Evolutionary conservation across 1,139 yeast genomes (phyloP), one percentile per base, ranked within the genome.

Genomic region (Lodderomyces elongisporus): DNA sequence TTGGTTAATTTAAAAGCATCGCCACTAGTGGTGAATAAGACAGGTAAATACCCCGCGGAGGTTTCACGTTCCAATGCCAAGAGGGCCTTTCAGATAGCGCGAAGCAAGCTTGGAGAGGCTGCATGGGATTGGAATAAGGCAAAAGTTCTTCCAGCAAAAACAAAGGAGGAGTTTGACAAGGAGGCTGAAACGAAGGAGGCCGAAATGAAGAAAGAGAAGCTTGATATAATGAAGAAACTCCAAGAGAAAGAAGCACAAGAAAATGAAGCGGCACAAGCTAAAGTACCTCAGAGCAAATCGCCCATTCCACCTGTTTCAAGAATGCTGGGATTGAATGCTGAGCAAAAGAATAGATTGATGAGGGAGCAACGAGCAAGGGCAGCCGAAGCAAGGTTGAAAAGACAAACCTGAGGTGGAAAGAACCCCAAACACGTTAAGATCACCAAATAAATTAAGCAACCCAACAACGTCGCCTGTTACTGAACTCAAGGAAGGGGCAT

Each of bases 331-430:
- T 53, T 67, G 30, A 58, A 54, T 20, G 89, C 81, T 1, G 85
- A 79, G 26, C 96, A 89, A 44, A 72, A 76, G 49, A 69, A 70
- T 70, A 73, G 79, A 49, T 59, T 91, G 21, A 88, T 89, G 82
- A 74, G 98, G 41, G 98, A 91, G 49, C 89, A 91, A 51, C 66
- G 98, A 35, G 97, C 97, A 0, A 70, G 97, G 40, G 99, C 99
- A 0, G 96, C 96, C 0, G 97, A 91, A 54, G 96, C 93, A 0
- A 70, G 99, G 46, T 53, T 89, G 39, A 61, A 55, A 30, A 27
- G 14, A 7, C 22, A 7, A 10, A 18, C 22, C 22, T 10, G 22
- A 18, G 7, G 10, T 7, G n/a, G n/a, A n/a, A n/a, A n/a, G n/a
- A n/a, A n/a, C n/a, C n/a, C n/a, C n/a, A n/a, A n/a, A n/a, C n/a